phyloP scores from a whole-genome alignment of 768 basidiomycete genomes.

The Punctularia strigosozonata region DNA sequence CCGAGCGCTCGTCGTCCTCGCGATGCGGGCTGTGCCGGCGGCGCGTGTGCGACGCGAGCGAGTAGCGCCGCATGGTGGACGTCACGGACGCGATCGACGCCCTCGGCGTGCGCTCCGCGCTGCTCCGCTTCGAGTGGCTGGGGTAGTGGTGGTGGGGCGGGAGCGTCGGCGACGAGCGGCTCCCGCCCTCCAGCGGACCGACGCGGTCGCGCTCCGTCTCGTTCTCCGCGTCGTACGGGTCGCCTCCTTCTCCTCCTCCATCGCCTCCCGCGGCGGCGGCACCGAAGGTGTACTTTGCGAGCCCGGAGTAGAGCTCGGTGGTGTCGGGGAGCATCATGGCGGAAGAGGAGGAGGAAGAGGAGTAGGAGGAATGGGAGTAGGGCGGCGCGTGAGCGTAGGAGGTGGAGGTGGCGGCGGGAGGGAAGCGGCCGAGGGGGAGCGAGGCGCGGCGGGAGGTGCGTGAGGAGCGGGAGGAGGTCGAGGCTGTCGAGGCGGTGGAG shows the following conservation, averaged over 20 bases:
- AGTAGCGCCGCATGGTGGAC: constrained; percentile 5
- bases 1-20: constrained; percentile 20
- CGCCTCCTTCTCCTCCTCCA: too few species aligned
- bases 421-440: constrained; percentile 16
- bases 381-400: constrained; percentile 2
- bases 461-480: constrained; percentile 5
- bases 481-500: constrained; percentile 9
- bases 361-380: constrained; percentile 8
- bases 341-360: constrained; percentile 1
- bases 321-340: constrained; percentile 5
- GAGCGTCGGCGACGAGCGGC: constrained; percentile 8
- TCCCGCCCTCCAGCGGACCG: too few species aligned
- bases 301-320: constrained; percentile 23
- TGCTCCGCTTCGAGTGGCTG: constrained; percentile 25
- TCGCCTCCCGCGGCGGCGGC: too few species aligned
- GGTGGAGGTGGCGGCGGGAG: constrained; percentile 10
- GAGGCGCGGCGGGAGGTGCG: constrained; percentile 13
- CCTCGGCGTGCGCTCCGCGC: constrained; percentile 31
- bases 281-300: constrained; percentile 33
- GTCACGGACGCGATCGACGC: constrained; percentile 23
- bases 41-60: constrained; percentile 25
- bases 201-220: too few species aligned
- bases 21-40: constrained; percentile 18
- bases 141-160: constrained; percentile 16
- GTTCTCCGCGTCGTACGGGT: too few species aligned